Evolutionary conservation across 148 eudicot species (phyloP).

Genomic region (Cornus florida): DNA sequence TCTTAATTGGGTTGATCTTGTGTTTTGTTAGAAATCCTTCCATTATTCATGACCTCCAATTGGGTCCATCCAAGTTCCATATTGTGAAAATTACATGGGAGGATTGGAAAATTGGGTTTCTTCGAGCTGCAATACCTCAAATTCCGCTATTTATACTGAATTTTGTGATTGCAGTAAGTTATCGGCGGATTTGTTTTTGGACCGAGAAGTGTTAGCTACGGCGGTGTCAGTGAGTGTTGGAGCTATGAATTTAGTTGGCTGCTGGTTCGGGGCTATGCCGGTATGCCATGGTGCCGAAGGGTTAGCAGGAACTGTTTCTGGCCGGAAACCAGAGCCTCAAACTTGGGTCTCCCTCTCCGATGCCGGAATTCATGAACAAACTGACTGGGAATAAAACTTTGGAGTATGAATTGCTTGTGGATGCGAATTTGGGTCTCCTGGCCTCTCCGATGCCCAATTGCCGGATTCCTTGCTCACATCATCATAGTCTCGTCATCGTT

Average conservation of each 20-base stretch:
- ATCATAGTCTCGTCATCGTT: no score
- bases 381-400: no score
- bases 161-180: slow-evolving; percentile 59
- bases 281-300: slow-evolving; percentile 66
- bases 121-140: slow-evolving; percentile 53
- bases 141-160: slow-evolving; percentile 49
- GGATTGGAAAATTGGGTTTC: slow-evolving; percentile 49
- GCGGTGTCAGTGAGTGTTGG: slow-evolving; percentile 55
- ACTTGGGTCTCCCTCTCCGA: no score
- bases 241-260: slow-evolving; percentile 50
- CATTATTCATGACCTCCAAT: slow-evolving; percentile 27
- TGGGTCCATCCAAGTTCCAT: slow-evolving; percentile 47
- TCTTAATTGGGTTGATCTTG: slow-evolving; percentile 33
- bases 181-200: slow-evolving; percentile 46
- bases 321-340: no score
- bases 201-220: slow-evolving; percentile 34
- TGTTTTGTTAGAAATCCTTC: slow-evolving; percentile 55
- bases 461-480: no score
- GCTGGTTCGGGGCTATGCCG: slow-evolving; percentile 72
- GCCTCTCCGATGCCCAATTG: no score
- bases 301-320: slow-evolving; percentile 29
- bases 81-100: slow-evolving; percentile 44
- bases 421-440: no score
- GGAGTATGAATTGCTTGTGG: no score
- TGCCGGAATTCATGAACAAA: no score